A percentile compares a stretch with the other conserved stretches of the same genome.
These are phyloP conservation scores for Nakazawaea peltata DNA, from an alignment of 805 yeast species.

Conservation along the genomic window DNA sequence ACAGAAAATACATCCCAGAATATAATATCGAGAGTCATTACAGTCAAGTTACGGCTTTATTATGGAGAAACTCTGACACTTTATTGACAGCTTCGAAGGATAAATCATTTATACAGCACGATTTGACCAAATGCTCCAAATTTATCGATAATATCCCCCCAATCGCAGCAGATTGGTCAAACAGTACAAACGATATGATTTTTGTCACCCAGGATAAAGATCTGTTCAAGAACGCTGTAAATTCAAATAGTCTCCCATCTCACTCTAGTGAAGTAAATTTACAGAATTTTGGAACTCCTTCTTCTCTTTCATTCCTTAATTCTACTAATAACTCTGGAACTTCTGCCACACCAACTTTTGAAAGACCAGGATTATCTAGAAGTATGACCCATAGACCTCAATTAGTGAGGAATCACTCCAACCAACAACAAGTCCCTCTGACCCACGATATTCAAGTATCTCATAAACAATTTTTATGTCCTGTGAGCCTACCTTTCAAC, in stretches of 20 bases:
- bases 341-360: not conserved
- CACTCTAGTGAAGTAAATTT: conserved; percentile 14
- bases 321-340: not conserved
- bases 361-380: conserved; percentile 11
- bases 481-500: conserved; percentile 33
- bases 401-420: conserved; percentile 14
- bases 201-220: conserved; percentile 42
- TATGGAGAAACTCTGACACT: conserved; percentile 38
- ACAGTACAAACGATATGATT: conserved; percentile 36
- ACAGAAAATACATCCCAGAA: conserved; percentile 66
- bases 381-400: conserved; percentile 12
- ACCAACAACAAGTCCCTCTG: conserved; percentile 1
- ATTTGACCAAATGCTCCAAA: conserved; percentile 32
- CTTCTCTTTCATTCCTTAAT: conserved; percentile 8
- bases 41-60: conserved; percentile 47
- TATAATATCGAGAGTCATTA: conserved; percentile 41
- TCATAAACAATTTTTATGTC: conserved; percentile 19
- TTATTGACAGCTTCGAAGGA: conserved; percentile 48
- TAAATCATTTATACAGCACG: conserved; percentile 37
- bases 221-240: conserved; percentile 25
- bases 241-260: conserved; percentile 6
- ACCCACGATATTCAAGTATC: conserved; percentile 4
- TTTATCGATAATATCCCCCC: conserved; percentile 43
- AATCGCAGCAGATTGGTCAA: conserved; percentile 52
- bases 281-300: conserved; percentile 7